Conservation (phyloP, 1,284 basidiomycete genomes). For the Trichosporon sp. region DNA sequence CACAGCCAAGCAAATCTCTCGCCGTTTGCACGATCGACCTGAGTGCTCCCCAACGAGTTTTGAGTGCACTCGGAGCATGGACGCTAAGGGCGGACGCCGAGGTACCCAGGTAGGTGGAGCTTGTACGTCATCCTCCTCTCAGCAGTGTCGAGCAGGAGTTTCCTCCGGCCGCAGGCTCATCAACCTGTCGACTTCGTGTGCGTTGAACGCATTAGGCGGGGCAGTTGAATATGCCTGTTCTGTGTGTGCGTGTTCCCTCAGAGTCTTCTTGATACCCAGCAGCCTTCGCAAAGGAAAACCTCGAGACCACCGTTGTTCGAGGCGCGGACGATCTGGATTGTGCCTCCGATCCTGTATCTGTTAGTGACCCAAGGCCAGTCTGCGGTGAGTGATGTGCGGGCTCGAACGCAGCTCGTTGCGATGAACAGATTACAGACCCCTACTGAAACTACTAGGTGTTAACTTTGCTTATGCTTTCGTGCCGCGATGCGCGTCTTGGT, state of each 20-base stretch:
- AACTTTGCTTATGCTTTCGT: neutral
- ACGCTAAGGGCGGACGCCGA: neutral
- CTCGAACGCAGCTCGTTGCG: neutral
- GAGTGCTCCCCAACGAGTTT: neutral
- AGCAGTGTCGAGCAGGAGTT: neutral
- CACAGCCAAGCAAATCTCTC: neutral
- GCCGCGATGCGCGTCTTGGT: neutral
- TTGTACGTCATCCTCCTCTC: neutral
- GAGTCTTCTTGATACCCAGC: no score
- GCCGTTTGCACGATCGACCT: neutral
- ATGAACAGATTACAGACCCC: neutral
- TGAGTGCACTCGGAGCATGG: neutral
- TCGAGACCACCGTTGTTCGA: no score
- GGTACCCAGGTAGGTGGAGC: neutral
- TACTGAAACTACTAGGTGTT: slow-evolving; percentile 4
- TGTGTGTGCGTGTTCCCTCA: no score
- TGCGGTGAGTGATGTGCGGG: neutral
- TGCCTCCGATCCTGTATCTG: neutral
- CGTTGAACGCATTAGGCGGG: no score
- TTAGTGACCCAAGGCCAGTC: neutral
- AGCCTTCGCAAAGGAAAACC: no score
- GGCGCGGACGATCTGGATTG: no score
- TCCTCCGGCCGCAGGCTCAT: no score
- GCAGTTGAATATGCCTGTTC: no score
- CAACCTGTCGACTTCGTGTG: no score